These are phyloP conservation scores for Leccinum glutinopallens DNA, from an alignment of 1,284 basidiomycete genomes.

Conservation along the genomic window DNA sequence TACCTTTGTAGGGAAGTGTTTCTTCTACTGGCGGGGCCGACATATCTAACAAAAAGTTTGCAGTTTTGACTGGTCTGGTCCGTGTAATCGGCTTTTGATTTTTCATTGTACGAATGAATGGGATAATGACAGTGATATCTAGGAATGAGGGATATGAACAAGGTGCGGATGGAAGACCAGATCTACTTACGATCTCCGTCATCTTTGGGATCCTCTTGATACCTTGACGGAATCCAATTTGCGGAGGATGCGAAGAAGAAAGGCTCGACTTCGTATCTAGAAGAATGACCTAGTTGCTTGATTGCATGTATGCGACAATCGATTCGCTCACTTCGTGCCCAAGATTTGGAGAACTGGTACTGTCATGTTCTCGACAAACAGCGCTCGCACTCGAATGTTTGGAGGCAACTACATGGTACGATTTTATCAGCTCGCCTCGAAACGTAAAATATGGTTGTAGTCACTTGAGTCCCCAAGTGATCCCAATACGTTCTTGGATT, in stretches of 20 bases:
- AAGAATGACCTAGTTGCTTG: slow-evolving; percentile 4
- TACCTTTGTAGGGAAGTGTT: slow-evolving; percentile 22
- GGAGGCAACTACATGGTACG: slow-evolving; percentile 27
- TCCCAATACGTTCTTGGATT: slow-evolving; percentile 24
- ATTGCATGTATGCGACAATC: neutral
- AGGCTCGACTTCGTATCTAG: slow-evolving; percentile 47
- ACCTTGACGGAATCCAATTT: slow-evolving; percentile 58
- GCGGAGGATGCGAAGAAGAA: slow-evolving; percentile 60
- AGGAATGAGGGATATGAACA: slow-evolving; percentile 8
- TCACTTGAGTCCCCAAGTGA: slow-evolving; percentile 18
- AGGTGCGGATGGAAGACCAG: too few species aligned
- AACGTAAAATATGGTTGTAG: neutral
- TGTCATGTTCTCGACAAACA: slow-evolving; percentile 54
- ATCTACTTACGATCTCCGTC: slow-evolving; percentile 49
- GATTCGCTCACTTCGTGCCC: slow-evolving; percentile 44
- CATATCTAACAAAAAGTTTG: neutral
- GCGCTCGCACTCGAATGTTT: slow-evolving; percentile 44
- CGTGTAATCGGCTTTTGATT: slow-evolving; percentile 24
- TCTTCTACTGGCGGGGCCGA: neutral
- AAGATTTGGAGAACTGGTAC: slow-evolving; percentile 54
- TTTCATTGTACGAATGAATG: slow-evolving; percentile 46
- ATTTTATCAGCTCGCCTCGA: slow-evolving; percentile 9
- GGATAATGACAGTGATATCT: slow-evolving; percentile 53
- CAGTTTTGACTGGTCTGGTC: slow-evolving; percentile 13
- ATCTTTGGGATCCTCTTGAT: slow-evolving; percentile 46